Evolutionary conservation across 768 basidiomycete genomes (phyloP), one percentile per base, ranked within the genome.

Genomic region (Leccinum obscurum): DNA sequence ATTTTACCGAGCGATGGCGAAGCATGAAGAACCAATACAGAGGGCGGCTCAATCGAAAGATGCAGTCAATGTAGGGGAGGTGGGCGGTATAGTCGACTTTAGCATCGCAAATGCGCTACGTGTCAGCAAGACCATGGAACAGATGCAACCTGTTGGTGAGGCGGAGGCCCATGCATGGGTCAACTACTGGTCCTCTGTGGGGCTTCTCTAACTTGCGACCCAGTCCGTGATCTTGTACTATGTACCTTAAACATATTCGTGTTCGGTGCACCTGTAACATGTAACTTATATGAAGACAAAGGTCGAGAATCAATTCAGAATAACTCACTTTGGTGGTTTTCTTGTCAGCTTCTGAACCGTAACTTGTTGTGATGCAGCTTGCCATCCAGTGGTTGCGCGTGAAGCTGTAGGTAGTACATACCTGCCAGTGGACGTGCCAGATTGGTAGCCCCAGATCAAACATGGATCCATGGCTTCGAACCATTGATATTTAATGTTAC

Each of bases 1-100:
- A 6, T 75, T 71, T 52, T 73, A 69, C 65, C 71, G 65, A 13
- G 51, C 5, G 4, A 60, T 67, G 49, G 57, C 67, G 22, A 44
- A 35, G 26, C 7, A n/a, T 13, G 62, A 63, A 6, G 53, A 46
- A 3, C 13, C 35, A 4, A 3, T 56, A 20, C 26, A 56, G 61
- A 13, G 51, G 0, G 17, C 14, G 32, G 5, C 34, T 1, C 48
- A 39, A 1, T 32, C 35, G 10, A 30, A 52, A 26, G 60, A 9
- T 6, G 26, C 4, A 3, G 6, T 5, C 26, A 14, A 35, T 26
- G 30, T 41, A 9, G 39, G 52, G 13, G 65, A 67, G 46, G 28
- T 52, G 13, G 58, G 58, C 20, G 56, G 55, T 24, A 46, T 64
- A 7, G 13, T 13, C 6, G 49, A 57, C 20, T 57, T 64, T 54